These are phyloP conservation scores for Candida sp. DNA, from an alignment of 1,139 yeast genomes.

Conservation along the genomic window DNA sequence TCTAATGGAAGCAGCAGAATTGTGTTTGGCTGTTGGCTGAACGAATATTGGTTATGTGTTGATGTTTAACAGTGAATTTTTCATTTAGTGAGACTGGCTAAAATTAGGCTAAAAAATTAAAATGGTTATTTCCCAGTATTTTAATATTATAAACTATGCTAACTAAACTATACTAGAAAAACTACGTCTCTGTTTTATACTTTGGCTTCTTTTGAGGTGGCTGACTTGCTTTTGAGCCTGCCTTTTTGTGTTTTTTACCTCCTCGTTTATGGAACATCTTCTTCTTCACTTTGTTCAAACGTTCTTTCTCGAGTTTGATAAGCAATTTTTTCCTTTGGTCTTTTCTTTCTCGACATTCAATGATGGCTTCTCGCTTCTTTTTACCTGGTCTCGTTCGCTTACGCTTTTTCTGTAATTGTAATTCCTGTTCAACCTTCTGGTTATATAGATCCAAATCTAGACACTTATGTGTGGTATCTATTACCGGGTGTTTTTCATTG, in stretches of 20 bases:
- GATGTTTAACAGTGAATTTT: neutral
- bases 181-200: constrained; percentile 33
- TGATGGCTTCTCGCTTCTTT: constrained; percentile 45
- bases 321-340: constrained; percentile 26
- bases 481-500: constrained; percentile 6
- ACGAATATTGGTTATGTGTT: neutral
- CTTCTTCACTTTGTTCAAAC: constrained; percentile 29
- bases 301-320: constrained; percentile 23
- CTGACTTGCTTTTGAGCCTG: constrained; percentile 5
- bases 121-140: neutral
- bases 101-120: no score
- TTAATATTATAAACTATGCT: no score
- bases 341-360: constrained; percentile 38
- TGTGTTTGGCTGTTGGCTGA: neutral
- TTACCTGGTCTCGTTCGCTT: constrained; percentile 41
- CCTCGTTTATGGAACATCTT: constrained; percentile 44
- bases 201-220: constrained; percentile 23
- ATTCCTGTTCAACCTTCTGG: constrained; percentile 23
- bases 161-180: no score
- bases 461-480: constrained; percentile 24
- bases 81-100: neutral
- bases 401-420: constrained; percentile 16
- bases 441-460: constrained; percentile 42
- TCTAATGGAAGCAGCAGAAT: no score
- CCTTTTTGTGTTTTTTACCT: constrained; percentile 44